A percentile compares a stretch with the other conserved stretches of the same genome.
Conservation (phyloP, 2,329 filamentous ascomycete genomes). For the Sclerotinia borealis region DNA sequence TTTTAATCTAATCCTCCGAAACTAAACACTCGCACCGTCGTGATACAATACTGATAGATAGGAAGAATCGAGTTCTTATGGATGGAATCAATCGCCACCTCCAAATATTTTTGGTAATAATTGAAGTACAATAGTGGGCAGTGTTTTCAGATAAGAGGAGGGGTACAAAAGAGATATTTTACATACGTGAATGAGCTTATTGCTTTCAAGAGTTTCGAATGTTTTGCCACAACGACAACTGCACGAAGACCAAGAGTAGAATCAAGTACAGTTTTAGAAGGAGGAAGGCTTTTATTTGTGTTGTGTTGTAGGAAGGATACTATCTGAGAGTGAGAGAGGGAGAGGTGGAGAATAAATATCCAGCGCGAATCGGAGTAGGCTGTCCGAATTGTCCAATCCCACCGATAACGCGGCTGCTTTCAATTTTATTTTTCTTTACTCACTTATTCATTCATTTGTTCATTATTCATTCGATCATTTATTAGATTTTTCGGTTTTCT, state of each 20-base stretch:
- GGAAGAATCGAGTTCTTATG: neutral
- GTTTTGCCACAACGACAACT: neutral
- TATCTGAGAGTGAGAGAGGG: neutral
- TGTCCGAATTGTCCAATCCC: neutral
- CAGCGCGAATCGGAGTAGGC: constrained; percentile 2
- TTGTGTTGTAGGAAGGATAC: neutral
- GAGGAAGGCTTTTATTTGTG: neutral
- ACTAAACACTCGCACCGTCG: neutral
- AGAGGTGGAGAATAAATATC: neutral
- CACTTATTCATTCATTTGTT: neutral
- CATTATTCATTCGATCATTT: too few relatives aligned
- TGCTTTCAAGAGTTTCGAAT: neutral
- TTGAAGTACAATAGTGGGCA: neutral
- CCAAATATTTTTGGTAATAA: constrained; percentile 5
- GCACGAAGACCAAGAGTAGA: neutral
- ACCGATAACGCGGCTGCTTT: neutral
- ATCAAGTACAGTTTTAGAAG: neutral
- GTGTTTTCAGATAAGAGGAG: constrained; percentile 9
- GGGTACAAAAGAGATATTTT: neutral
- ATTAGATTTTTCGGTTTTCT: too few relatives aligned
- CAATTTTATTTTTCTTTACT: neutral
- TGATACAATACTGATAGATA: neutral
- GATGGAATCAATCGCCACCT: constrained; percentile 7
- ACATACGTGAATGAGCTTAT: neutral
- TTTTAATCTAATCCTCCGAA: neutral